Conservation (phyloP, 2,329 filamentous ascomycete species). For the Bertia moriformis region DNA sequence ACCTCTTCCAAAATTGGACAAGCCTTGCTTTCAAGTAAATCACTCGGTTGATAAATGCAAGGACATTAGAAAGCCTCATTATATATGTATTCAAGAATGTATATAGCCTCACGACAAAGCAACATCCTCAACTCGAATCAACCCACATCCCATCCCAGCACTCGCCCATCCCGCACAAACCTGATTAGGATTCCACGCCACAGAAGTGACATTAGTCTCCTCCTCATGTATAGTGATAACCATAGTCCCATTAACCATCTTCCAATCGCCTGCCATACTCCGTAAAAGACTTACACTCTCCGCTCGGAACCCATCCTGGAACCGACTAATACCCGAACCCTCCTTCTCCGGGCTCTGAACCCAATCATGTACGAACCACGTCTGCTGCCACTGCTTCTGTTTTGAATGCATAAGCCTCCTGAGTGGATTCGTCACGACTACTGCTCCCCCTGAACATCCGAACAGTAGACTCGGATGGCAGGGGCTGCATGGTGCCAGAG, state of each 20-base stretch:
- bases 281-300: not conserved
- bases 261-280: not conserved
- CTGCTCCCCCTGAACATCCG: slow-evolving; percentile 33
- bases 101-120: not conserved
- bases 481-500: slow-evolving; percentile 16
- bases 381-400: slow-evolving; percentile 32
- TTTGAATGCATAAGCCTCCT: slow-evolving; percentile 31
- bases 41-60: no score
- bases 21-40: no score
- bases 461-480: slow-evolving; percentile 37
- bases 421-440: slow-evolving; percentile 33
- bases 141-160: not conserved
- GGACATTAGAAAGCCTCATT: no score
- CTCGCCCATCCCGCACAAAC: not conserved
- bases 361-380: slow-evolving; percentile 45
- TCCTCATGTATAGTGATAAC: not conserved
- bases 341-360: slow-evolving; percentile 10
- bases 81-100: no score
- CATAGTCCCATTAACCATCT: not conserved
- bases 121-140: not conserved
- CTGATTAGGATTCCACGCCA: not conserved
- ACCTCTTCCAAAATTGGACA: no score
- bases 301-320: not conserved
- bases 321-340: not conserved
- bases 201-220: not conserved